phyloP scores from a whole-genome alignment of 345 rosid genomes.

The Erysimum cheiranthoides region DNA sequence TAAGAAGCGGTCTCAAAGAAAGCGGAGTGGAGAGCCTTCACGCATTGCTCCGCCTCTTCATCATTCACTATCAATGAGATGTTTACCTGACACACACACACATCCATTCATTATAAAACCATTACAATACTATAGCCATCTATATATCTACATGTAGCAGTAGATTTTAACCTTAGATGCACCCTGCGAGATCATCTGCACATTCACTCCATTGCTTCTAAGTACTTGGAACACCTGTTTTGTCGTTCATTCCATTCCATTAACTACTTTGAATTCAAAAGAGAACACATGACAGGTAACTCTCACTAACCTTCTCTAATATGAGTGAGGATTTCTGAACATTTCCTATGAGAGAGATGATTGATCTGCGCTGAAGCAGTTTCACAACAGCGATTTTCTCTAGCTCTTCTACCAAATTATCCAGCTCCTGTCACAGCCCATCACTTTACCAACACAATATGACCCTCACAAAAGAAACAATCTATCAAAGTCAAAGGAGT shows the following conservation, averaged over 20 bases:
- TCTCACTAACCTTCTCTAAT: conserved; percentile 74
- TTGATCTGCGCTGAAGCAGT: conserved; percentile 81
- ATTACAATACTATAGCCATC: background rate
- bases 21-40: conserved; percentile 72
- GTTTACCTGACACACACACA: conserved; percentile 64
- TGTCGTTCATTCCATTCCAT: conserved; percentile 9
- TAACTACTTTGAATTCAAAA: background rate
- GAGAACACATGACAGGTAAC: conserved; percentile 11
- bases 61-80: conserved; percentile 86
- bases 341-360: conserved; percentile 91
- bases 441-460: conserved; percentile 1
- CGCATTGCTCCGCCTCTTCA: conserved; percentile 83
- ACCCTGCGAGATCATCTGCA: conserved; percentile 98
- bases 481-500: background rate
- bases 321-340: conserved; percentile 85
- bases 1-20: conserved; percentile 64
- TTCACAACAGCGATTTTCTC: conserved; percentile 91
- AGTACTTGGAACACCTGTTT: conserved; percentile 80
- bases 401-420: conserved; percentile 90
- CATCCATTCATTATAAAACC: conserved; percentile 9
- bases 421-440: conserved; percentile 71
- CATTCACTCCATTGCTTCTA: conserved; percentile 78
- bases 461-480: background rate
- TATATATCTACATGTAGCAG: background rate
- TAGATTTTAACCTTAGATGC: conserved; percentile 77